These are phyloP conservation scores for Lactarius indigo DNA, from an alignment of 768 basidiomycete species.

Conservation along the genomic window DNA sequence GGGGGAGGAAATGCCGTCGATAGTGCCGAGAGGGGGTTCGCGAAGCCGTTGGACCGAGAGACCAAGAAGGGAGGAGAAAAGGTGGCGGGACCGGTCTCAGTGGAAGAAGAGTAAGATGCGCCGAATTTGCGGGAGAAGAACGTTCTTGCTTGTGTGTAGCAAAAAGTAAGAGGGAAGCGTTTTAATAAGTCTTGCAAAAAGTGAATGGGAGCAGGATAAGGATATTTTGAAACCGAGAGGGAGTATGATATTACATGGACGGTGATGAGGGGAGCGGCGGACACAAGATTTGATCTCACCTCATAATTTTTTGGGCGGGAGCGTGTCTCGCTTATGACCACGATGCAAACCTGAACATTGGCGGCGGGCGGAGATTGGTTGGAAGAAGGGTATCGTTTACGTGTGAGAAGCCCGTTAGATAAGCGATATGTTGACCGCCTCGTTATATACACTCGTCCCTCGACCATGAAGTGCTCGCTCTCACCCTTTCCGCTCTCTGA, in stretches of 20 bases:
- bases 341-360: constrained; percentile 17
- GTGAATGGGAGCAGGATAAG: neutral
- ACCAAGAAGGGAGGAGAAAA: constrained; percentile 12
- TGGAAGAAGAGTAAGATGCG: neutral
- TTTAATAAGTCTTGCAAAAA: no score
- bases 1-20: constrained; percentile 6
- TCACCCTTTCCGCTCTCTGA: constrained; percentile 16
- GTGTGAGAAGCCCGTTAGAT: constrained; percentile 13
- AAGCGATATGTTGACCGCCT: constrained; percentile 9
- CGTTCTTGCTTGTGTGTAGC: constrained; percentile 3
- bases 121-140: constrained; percentile 17
- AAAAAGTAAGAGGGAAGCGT: neutral
- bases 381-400: constrained; percentile 21
- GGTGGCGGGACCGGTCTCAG: constrained; percentile 15
- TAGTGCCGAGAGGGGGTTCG: neutral
- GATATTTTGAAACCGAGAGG: neutral
- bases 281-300: neutral
- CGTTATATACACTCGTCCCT: constrained; percentile 16
- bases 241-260: constrained; percentile 2
- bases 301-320: constrained; percentile 13
- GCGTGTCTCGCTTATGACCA: constrained; percentile 13
- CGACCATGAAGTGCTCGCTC: constrained; percentile 1
- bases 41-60: constrained; percentile 7
- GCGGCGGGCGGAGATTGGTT: constrained; percentile 22
- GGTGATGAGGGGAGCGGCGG: constrained; percentile 3